Evolutionary conservation across 169 alveolate genomes (phyloP).

Genomic region (Plasmodium gonderi): DNA sequence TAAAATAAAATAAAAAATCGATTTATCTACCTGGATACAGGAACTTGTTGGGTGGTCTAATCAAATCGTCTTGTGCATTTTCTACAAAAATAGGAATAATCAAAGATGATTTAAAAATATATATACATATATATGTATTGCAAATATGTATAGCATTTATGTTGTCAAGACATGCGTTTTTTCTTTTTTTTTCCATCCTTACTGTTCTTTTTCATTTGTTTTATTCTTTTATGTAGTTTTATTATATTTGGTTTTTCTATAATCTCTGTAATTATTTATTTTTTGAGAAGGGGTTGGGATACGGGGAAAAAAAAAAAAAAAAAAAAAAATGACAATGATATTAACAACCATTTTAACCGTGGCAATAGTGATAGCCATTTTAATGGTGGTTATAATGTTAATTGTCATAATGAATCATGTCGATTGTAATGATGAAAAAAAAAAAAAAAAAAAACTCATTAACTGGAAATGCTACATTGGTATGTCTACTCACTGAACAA

Average conservation of each 20-base stretch:
- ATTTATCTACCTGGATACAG: constrained; percentile 81
- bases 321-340: neutral
- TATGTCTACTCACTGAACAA: too few species aligned
- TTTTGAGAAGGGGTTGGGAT: neutral
- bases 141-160: neutral
- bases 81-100: neutral
- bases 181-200: neutral
- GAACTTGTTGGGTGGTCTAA: constrained; percentile 79
- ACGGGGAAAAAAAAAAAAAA: neutral
- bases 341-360: too few species aligned
- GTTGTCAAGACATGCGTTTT: neutral
- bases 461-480: too few species aligned
- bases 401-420: neutral
- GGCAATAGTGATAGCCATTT: too few species aligned
- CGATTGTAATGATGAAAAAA: neutral
- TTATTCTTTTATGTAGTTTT: constrained; percentile 34
- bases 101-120: neutral
- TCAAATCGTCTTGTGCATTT: constrained; percentile 73
- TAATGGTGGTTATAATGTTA: neutral
- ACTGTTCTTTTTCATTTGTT: constrained; percentile 29
- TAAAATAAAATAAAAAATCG: neutral
- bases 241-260: constrained; percentile 40
- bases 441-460: too few species aligned
- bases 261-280: constrained; percentile 30
- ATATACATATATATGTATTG: neutral